phyloP scores from a whole-genome alignment of 176 grass and related monocot genomes.

The Oryza glaberrima region DNA sequence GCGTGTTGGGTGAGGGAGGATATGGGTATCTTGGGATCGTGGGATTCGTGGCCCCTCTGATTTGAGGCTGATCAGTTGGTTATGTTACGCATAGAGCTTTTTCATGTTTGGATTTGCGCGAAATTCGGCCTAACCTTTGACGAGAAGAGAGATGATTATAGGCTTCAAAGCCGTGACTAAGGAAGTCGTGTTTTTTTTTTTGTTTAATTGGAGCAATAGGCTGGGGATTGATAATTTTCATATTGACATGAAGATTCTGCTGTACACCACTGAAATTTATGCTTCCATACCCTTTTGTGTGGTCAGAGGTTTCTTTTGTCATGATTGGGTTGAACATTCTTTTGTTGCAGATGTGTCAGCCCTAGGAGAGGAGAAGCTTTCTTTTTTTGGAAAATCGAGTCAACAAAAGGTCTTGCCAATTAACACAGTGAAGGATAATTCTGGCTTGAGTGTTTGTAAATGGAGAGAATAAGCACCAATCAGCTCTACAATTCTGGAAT shows the following conservation, averaged over 20 bases:
- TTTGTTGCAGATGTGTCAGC: slow-evolving; percentile 31
- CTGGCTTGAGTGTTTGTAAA: slow-evolving; percentile 3
- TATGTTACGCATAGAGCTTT: background rate
- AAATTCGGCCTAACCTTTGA: background rate
- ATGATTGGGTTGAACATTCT: background rate
- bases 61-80: background rate
- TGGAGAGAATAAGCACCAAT: slow-evolving; percentile 58
- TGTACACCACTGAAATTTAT: background rate
- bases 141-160: background rate
- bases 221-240: background rate
- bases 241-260: background rate
- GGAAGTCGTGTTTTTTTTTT: background rate
- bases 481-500: slow-evolving; percentile 41
- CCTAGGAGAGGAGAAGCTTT: slow-evolving; percentile 20
- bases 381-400: background rate
- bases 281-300: background rate
- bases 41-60: background rate
- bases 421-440: slow-evolving; percentile 1
- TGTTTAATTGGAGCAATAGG: background rate
- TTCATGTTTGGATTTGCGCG: background rate
- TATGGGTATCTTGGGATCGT: background rate
- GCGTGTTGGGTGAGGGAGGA: too few species aligned
- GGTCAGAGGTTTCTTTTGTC: background rate
- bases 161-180: background rate
- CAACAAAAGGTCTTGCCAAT: background rate